Conservation (phyloP, 495 filamentous ascomycete species). For the Penicillium cosmopolitanum region DNA sequence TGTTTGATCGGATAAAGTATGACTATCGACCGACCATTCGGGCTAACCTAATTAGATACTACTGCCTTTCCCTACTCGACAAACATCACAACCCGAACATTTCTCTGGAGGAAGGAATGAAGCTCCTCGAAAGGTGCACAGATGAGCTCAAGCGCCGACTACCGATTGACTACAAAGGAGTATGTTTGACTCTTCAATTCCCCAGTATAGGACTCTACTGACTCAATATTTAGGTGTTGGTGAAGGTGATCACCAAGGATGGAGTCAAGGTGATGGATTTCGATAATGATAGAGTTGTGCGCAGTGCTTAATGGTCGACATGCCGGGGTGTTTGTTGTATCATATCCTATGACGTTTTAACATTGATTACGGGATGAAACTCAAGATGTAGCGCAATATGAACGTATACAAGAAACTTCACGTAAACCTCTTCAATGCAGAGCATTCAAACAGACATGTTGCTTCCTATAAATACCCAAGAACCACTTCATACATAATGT, state of each 20-base stretch:
- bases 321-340: conserved; percentile 43
- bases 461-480: neutral
- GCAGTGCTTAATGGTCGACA: conserved; percentile 58
- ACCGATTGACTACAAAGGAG: conserved; percentile 97
- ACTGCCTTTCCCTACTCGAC: conserved; percentile 93
- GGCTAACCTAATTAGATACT: conserved; percentile 64
- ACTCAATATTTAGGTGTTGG: conserved; percentile 58
- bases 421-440: neutral
- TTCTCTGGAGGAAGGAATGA: conserved; percentile 79
- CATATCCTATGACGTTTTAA: conserved; percentile 45
- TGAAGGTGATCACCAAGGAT: conserved; percentile 93
- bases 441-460: neutral
- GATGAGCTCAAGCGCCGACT: conserved; percentile 95
- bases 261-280: conserved; percentile 81
- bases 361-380: conserved; percentile 34
- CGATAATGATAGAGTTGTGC: conserved; percentile 74
- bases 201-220: neutral
- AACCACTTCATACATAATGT: neutral
- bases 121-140: conserved; percentile 89
- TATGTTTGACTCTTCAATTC: conserved; percentile 38
- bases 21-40: neutral
- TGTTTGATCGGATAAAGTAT: conserved; percentile 37
- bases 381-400: conserved; percentile 12
- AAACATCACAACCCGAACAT: conserved; percentile 98
- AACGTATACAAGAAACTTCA: conserved; percentile 7